These are phyloP conservation scores for Amaranthus hypochondriacus DNA, from an alignment of 148 eudicot genomes.

Conservation along the genomic window DNA sequence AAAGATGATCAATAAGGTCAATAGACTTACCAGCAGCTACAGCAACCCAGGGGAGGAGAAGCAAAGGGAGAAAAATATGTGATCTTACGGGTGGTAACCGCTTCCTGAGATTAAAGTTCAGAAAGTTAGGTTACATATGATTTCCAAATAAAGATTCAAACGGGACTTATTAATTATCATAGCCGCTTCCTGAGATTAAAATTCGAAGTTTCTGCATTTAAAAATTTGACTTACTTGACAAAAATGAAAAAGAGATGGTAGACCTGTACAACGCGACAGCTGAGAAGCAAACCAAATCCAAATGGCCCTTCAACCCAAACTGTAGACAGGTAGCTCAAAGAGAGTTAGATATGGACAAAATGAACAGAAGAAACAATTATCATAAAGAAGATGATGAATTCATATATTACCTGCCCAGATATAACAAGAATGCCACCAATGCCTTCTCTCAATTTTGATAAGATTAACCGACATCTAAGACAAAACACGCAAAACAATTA, in stretches of 20 bases:
- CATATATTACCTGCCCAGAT: slow-evolving; percentile 63
- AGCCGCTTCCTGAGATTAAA: background rate
- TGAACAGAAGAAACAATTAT: slow-evolving; percentile 3
- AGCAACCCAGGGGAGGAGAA: slow-evolving; percentile 81
- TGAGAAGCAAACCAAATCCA: slow-evolving; percentile 90
- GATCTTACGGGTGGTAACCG: slow-evolving; percentile 79
- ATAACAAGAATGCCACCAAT: slow-evolving; percentile 95
- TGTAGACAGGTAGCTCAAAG: slow-evolving; percentile 25
- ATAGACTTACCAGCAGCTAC: slow-evolving; percentile 55
- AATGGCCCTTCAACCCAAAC: slow-evolving; percentile 94
- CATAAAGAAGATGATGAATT: background rate
- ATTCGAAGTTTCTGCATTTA: background rate
- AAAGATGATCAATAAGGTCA: background rate
- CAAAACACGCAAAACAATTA: slow-evolving; percentile 6
- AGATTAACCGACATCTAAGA: slow-evolving; percentile 67
- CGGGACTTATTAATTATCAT: background rate
- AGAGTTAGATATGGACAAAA: background rate
- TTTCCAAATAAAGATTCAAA: background rate
- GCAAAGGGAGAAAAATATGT: slow-evolving; percentile 47
- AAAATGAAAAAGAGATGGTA: slow-evolving; percentile 75
- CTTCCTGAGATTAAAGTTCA: slow-evolving; percentile 47
- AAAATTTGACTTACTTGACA: slow-evolving; percentile 58
- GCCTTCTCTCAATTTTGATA: slow-evolving; percentile 44
- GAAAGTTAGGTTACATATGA: background rate
- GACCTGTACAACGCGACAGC: slow-evolving; percentile 78